Percentiles rank a stretch among this genome's conserved stretches.
Conservation (phyloP, 768 basidiomycete species). For the Russula sp. region DNA sequence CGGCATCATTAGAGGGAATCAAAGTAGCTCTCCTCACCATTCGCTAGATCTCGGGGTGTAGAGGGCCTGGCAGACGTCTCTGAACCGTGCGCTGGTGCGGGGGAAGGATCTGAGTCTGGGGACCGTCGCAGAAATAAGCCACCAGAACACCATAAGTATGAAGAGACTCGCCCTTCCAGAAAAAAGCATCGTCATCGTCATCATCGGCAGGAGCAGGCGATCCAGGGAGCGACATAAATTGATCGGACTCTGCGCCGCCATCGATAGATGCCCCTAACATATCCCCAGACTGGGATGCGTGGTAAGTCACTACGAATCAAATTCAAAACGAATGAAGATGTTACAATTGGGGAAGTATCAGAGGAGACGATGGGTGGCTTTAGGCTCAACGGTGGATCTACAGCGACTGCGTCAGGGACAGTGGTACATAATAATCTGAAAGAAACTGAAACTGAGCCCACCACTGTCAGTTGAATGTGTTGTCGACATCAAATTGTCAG, state of each 20-base stretch:
- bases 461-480: background rate
- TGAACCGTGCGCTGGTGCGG: background rate
- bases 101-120: background rate
- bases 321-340: background rate
- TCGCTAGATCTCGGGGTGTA: background rate
- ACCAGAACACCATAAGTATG: background rate
- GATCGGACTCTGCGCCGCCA: slow-evolving; percentile 15
- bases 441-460: background rate
- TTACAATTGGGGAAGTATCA: background rate
- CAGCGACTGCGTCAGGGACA: background rate
- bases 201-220: slow-evolving; percentile 10
- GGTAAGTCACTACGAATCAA: background rate
- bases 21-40: background rate
- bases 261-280: background rate
- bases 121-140: background rate
- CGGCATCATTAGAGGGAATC: background rate
- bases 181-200: background rate
- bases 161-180: slow-evolving; percentile 10
- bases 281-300: background rate
- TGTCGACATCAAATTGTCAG: background rate
- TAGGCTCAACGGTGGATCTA: slow-evolving; percentile 9
- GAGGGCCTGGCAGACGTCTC: background rate
- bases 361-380: background rate
- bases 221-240: slow-evolving; percentile 18
- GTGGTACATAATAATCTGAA: background rate